phyloP scores from a whole-genome alignment of 306 rosid species.

The Hippophae tibetana region DNA sequence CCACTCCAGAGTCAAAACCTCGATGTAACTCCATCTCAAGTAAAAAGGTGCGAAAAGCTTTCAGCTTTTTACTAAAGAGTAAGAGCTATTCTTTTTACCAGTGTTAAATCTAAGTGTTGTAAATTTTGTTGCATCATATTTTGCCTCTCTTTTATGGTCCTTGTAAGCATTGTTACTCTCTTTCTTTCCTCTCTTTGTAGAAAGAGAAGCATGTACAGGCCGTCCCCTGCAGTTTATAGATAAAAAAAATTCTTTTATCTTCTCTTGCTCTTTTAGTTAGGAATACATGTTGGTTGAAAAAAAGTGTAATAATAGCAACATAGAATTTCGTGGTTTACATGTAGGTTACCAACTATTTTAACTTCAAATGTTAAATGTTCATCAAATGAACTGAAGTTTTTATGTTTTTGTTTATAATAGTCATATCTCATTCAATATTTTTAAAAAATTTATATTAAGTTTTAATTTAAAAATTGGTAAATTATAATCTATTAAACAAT shows the following conservation, averaged over 20 bases:
- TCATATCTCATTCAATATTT: too few species aligned
- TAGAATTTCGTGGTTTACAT: too few species aligned
- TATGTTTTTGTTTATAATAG: too few species aligned
- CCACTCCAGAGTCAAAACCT: constrained; percentile 55
- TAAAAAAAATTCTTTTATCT: constrained; percentile 29
- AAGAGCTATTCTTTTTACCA: constrained; percentile 81
- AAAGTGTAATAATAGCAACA: background rate
- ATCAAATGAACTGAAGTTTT: too few species aligned
- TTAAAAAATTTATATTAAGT: too few species aligned
- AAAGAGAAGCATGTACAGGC: constrained; percentile 68
- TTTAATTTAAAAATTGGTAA: too few species aligned
- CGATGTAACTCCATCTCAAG: constrained; percentile 62
- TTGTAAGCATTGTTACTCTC: constrained; percentile 23
- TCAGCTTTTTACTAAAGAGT: constrained; percentile 73
- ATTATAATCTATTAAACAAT: too few species aligned
- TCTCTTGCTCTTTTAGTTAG: constrained; percentile 16
- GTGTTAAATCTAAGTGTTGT: constrained; percentile 59
- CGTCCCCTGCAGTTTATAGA: constrained; percentile 53
- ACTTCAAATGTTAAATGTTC: too few species aligned
- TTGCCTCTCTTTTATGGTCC: too few species aligned
- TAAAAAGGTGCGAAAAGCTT: constrained; percentile 55
- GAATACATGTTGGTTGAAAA: constrained; percentile 33
- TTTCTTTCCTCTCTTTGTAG: constrained; percentile 15
- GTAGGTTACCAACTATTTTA: too few species aligned
- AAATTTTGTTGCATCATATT: constrained; percentile 17